Conservation (phyloP, 2,329 filamentous ascomycete genomes). For the Cladophialophora chaetospira region DNA sequence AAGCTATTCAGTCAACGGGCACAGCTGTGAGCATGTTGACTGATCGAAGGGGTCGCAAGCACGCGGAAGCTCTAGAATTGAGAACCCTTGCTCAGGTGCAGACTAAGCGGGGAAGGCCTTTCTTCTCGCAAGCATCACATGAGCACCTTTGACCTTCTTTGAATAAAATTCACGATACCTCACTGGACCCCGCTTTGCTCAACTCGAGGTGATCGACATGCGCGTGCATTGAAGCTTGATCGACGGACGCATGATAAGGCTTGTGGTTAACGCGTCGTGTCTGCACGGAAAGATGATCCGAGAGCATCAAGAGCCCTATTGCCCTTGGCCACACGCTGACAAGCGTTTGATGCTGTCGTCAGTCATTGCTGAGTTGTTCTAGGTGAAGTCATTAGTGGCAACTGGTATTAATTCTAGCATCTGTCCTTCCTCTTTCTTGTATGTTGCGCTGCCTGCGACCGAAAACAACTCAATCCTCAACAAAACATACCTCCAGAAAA, state of each 20-base stretch:
- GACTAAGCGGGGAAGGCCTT: too few species aligned
- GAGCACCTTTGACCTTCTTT: too few species aligned
- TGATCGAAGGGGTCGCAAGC: not conserved
- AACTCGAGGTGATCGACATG: too few species aligned
- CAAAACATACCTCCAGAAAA: not conserved
- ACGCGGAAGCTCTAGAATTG: too few species aligned
- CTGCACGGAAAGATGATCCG: slow-evolving; percentile 10
- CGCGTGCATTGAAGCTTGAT: too few species aligned
- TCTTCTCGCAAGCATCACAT: too few species aligned
- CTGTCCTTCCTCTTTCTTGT: too few species aligned
- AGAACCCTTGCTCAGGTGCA: too few species aligned
- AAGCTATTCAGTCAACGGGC: slow-evolving; percentile 21
- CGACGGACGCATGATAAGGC: slow-evolving; percentile 3
- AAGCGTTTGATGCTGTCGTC: slow-evolving; percentile 11
- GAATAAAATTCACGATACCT: too few species aligned
- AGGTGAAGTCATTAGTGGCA: slow-evolving; percentile 18
- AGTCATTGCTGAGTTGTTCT: slow-evolving; percentile 2
- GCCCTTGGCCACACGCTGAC: not conserved
- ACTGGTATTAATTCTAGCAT: too few species aligned
- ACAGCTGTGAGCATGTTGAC: not conserved
- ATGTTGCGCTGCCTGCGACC: not conserved
- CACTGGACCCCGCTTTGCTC: too few species aligned
- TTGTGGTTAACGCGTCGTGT: not conserved
- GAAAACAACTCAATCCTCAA: not conserved
- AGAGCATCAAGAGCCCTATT: slow-evolving; percentile 1